Percentiles rank a stretch among this genome's conserved stretches.
phyloP scores from a whole-genome alignment of 2,329 filamentous ascomycete genomes.

The Pseudogymnoascus sp. region DNA sequence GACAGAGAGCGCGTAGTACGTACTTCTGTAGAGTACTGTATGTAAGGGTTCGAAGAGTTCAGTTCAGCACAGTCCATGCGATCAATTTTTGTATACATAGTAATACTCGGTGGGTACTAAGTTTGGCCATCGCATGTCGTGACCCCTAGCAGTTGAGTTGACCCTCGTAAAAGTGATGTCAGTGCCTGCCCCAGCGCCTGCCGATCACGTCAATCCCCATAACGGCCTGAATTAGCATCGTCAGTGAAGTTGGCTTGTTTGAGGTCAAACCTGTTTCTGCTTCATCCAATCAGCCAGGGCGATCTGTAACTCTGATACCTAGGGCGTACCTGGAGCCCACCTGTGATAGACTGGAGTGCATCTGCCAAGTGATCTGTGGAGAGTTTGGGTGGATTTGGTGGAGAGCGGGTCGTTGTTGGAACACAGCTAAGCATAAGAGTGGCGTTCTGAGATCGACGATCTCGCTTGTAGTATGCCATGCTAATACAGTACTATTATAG shows the following conservation, averaged over 20 bases:
- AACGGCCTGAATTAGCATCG: slow-evolving; percentile 5
- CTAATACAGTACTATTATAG: neutral
- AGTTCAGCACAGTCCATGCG: neutral
- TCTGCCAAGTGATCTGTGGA: neutral
- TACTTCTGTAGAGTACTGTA: slow-evolving; percentile 1
- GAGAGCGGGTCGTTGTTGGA: neutral
- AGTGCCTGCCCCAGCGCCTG: neutral
- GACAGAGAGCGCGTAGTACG: neutral
- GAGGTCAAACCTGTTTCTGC: neutral
- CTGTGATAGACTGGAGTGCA: no score
- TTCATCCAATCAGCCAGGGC: neutral
- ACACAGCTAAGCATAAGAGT: slow-evolving; percentile 3
- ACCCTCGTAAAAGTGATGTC: slow-evolving; percentile 1
- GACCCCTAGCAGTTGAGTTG: neutral
- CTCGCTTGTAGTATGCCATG: neutral
- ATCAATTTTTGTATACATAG: slow-evolving; percentile 2
- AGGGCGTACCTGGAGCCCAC: neutral
- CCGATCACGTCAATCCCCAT: neutral
- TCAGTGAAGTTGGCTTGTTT: slow-evolving; percentile 3
- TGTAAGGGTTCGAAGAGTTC: neutral
- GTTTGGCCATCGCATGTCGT: neutral
- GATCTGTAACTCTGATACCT: slow-evolving; percentile 4
- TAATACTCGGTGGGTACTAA: neutral
- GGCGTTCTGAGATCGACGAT: neutral
- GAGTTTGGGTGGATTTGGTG: neutral